Percentiles rank a stretch among this genome's conserved stretches.
Evolutionary conservation across 75 land plant species (phyloP).

Genomic region (Pinus tabuliformis): DNA sequence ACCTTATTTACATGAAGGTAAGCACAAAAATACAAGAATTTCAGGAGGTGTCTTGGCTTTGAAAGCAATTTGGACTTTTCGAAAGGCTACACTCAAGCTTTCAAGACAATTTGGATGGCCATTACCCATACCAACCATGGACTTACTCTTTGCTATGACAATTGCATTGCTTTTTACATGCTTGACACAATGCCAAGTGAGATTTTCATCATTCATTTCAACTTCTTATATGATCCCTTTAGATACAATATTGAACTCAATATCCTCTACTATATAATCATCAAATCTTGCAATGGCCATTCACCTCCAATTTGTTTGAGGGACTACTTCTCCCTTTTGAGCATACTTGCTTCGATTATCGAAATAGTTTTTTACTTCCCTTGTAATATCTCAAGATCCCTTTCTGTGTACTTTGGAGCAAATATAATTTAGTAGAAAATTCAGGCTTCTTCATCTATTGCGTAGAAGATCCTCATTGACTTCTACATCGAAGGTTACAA

Average conservation of each 20-base stretch:
- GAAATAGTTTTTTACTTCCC: conserved; percentile 91
- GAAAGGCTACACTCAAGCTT: conserved; percentile 85
- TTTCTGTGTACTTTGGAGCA: conserved; percentile 81
- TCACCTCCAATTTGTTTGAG: conserved; percentile 94
- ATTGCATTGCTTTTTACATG: conserved; percentile 99
- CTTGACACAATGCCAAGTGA: conserved; percentile 98
- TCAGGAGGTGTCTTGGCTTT: too few species aligned
- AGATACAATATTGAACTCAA: conserved; percentile 59
- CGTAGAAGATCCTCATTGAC: conserved; percentile 98
- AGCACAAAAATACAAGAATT: too few species aligned
- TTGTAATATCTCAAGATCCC: conserved; percentile 82
- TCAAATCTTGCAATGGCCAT: conserved; percentile 95
- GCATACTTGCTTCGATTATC: conserved; percentile 81
- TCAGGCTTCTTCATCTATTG: too few species aligned
- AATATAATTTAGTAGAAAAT: conserved; percentile 29
- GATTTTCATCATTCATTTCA: conserved; percentile 76
- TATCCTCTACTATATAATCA: conserved; percentile 73
- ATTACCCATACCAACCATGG: conserved; percentile 99
- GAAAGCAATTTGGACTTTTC: too few species aligned
- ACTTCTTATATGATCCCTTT: conserved; percentile 46
- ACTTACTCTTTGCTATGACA: conserved; percentile 92
- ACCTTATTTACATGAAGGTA: too few species aligned
- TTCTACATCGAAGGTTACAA: conserved; percentile 92
- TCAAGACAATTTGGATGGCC: conserved; percentile 95
- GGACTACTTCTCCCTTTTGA: conserved; percentile 68